Evolutionary conservation across 805 yeast species (phyloP), one percentile per base, ranked within the genome.

Genomic region (Millerozyma acaciae): DNA sequence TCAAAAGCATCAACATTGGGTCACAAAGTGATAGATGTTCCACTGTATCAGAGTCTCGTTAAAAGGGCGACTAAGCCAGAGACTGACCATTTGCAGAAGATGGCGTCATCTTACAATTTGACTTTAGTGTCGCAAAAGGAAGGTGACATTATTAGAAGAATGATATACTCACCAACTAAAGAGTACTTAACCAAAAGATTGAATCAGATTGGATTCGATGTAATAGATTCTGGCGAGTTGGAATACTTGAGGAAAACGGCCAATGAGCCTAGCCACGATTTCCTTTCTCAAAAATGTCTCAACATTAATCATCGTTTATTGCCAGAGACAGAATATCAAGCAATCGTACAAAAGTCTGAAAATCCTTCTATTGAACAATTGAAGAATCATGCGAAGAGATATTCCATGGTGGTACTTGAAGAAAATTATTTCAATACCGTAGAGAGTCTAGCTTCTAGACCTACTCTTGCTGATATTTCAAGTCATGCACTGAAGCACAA

Each of bases 261-360:
- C 14, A 38, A 34, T 1, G 33, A 33, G 6, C 21, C 39, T 5
- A 35, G 36, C n/a, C 51, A 38, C 32, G 22, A 34, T 8, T 23
- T 32, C 2, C 69, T 69, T 2, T 34, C 62, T 0, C 37, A 42
- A 10, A 36, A 51, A n/a, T 2, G 61, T 51, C 30, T 37, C 63
- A 15, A 21, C 26, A 6, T 28, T 53, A 3, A 47, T 9, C n/a
- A n/a, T n/a, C n/a, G n/a, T n/a, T n/a, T n/a, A n/a, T n/a, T n/a
- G n/a, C n/a, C n/a, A 23, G 30, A 22, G 6, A 30, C 27, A 8
- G 30, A 33, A 13, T 39, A 21, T 25, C 7, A 21, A 9, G 5
- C 19, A 15, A 6, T 21, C 19, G 8, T 10, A 16, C 26, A 23
- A 12, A 26, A 22, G 23, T 19, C 14, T 10, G 18, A 22, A 16